phyloP scores from a whole-genome alignment of 2,329 filamentous ascomycete genomes.

The Botrytis squamosa region DNA sequence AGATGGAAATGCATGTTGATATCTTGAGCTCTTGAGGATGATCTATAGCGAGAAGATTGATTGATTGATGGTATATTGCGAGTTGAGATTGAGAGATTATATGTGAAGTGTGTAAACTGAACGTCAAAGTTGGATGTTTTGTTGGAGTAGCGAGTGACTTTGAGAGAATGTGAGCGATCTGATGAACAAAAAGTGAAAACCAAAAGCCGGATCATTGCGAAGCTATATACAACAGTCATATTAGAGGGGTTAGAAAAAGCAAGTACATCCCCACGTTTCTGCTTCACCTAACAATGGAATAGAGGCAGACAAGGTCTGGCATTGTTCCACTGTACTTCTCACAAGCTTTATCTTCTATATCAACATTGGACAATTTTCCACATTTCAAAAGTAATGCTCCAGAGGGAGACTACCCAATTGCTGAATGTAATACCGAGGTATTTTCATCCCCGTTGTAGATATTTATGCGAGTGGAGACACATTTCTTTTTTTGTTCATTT shows the following conservation, averaged over 20 bases:
- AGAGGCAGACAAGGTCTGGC: background rate
- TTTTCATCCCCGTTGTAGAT: background rate
- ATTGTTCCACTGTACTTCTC: background rate
- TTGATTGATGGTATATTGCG: background rate
- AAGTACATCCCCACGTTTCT: background rate
- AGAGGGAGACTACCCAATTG: background rate
- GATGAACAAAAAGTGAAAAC: background rate
- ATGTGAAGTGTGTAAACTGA: background rate
- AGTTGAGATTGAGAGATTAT: background rate
- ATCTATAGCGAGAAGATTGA: background rate
- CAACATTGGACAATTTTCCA: background rate
- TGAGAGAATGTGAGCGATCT: background rate
- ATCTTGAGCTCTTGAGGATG: fast-evolving
- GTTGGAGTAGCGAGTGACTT: background rate
- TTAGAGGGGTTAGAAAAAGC: background rate
- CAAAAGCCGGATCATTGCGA: background rate
- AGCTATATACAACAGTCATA: background rate
- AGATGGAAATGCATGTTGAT: background rate
- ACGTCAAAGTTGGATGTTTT: background rate
- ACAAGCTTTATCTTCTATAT: background rate
- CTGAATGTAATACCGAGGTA: background rate
- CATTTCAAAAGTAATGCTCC: background rate
- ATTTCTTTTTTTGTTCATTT: background rate
- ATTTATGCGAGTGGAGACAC: background rate
- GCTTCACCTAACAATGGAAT: background rate